Conservation (phyloP, 306 rosid genomes). For the Argentina anserina region DNA sequence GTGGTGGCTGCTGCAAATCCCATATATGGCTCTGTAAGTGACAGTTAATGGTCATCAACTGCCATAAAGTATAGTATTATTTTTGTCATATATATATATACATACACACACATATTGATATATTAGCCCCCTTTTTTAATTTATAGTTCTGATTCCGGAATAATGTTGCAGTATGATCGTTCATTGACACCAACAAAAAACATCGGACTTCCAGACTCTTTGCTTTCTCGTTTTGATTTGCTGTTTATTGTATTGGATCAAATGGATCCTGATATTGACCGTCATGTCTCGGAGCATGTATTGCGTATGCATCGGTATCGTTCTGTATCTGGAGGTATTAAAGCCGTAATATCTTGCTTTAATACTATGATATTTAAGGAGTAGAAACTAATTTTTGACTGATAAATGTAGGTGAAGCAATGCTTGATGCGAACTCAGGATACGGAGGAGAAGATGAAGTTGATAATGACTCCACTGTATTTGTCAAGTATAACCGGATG, state of each 20-base stretch:
- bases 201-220: slow-evolving; percentile 95
- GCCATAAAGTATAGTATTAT: not conserved
- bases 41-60: slow-evolving; percentile 4
- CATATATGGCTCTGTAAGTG: slow-evolving; percentile 94
- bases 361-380: slow-evolving; percentile 12
- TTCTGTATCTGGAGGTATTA: slow-evolving; percentile 75
- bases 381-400: slow-evolving; percentile 16
- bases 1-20: slow-evolving; percentile 99
- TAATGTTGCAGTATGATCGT: slow-evolving; percentile 74
- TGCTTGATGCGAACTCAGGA: slow-evolving; percentile 57
- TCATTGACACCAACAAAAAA: slow-evolving; percentile 98
- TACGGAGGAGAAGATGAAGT: slow-evolving; percentile 92
- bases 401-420: slow-evolving; percentile 56
- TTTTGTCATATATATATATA: not conserved
- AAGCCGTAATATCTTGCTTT: slow-evolving; percentile 25
- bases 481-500: slow-evolving; percentile 87
- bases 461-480: slow-evolving; percentile 66
- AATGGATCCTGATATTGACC: slow-evolving; percentile 99
- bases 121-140: not conserved
- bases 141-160: slow-evolving; percentile 14
- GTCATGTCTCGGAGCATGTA: slow-evolving; percentile 84
- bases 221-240: slow-evolving; percentile 96
- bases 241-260: slow-evolving; percentile 93
- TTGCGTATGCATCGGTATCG: slow-evolving; percentile 94
- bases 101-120: no score